Conservation (phyloP, 495 filamentous ascomycete genomes). For the Glonium stellatum region DNA sequence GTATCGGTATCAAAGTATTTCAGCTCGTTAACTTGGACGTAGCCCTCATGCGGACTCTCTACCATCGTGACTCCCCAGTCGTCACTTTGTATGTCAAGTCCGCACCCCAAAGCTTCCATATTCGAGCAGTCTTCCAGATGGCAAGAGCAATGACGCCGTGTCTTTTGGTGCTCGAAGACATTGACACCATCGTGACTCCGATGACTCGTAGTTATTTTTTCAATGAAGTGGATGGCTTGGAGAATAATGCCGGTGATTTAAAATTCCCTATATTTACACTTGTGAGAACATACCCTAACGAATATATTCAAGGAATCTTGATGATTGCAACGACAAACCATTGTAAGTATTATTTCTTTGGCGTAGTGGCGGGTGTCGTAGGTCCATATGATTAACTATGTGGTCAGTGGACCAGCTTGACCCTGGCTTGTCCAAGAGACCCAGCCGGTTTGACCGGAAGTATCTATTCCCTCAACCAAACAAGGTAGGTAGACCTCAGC, state of each 20-base stretch:
- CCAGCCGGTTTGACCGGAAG: slow-evolving; percentile 59
- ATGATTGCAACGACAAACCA: slow-evolving; percentile 61
- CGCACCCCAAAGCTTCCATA: slow-evolving; percentile 26
- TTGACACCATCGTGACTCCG: slow-evolving; percentile 54
- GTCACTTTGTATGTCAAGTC: slow-evolving; percentile 30
- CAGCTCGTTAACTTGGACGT: neutral
- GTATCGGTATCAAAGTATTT: neutral
- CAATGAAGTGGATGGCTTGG: slow-evolving; percentile 64
- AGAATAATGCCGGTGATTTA: slow-evolving; percentile 48
- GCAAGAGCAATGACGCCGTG: slow-evolving; percentile 39
- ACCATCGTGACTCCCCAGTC: slow-evolving; percentile 18
- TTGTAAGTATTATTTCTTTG: slow-evolving; percentile 21
- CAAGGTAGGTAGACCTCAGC: slow-evolving; percentile 7
- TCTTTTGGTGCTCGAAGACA: slow-evolving; percentile 57
- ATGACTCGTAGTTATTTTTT: slow-evolving; percentile 57
- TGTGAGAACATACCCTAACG: neutral
- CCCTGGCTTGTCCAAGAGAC: slow-evolving; percentile 57
- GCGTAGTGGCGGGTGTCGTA: neutral
- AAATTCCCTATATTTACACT: neutral
- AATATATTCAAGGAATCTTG: slow-evolving; percentile 42
- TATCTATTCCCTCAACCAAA: slow-evolving; percentile 54
- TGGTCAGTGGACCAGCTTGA: slow-evolving; percentile 36
- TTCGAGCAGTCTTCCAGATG: slow-evolving; percentile 30
- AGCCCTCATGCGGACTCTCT: slow-evolving; percentile 28
- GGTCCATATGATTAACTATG: neutral